Base-by-base conservation (phyloP, 257 asterid species). In the Scutellaria galericulata region DNA sequence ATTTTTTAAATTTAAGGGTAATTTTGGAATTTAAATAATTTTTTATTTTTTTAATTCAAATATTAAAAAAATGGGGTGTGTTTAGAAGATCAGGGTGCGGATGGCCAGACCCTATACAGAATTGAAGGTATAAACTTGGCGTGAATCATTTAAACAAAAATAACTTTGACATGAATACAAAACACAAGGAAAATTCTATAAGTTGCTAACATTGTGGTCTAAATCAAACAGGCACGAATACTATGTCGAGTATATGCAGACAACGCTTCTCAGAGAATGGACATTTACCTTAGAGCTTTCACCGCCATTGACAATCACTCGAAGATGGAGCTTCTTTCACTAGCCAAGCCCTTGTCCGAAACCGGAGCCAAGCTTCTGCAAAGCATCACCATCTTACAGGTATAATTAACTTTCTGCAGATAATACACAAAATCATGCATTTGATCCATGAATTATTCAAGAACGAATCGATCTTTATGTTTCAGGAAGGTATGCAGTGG, bases 401-500 rank as follows among this genome's bases (percentile, higher is more conserved):
- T 86, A 73, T 9, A n/a, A 42, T 41, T n/a, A 3, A 22, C 22
- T 1, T 37, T 0, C 6, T 0, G 0, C 5, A 31, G 10, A 27
- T 27, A 5, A 27, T n/a, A 7, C 0, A 66, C 18, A 3, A n/a
- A 41, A 15, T 8, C 37, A 66, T 7, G n/a, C 39, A 9, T 14
- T 31, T 51, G 1, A 9, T 15, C 9, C 53, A 14, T 6, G 53
- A 42, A 39, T 15, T 39, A 42, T 22, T 65, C 35, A 41, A 63
- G 42, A 71, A 22, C 15, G 24, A 61, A 18, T 7, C 15, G 0
- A 20, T 6, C 37, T 18, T 40, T 39, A 5, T 15, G 55, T 73
- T 68, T 9, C 79, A 90, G 97, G 89, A 81, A 9, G 96, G 89
- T 2, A 14, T 88, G 75, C 41, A 64, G 53, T 86, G 95, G 93